Base-by-base conservation (phyloP, 2,329 filamentous ascomycete species). In the Metarhizium brunneum region DNA sequence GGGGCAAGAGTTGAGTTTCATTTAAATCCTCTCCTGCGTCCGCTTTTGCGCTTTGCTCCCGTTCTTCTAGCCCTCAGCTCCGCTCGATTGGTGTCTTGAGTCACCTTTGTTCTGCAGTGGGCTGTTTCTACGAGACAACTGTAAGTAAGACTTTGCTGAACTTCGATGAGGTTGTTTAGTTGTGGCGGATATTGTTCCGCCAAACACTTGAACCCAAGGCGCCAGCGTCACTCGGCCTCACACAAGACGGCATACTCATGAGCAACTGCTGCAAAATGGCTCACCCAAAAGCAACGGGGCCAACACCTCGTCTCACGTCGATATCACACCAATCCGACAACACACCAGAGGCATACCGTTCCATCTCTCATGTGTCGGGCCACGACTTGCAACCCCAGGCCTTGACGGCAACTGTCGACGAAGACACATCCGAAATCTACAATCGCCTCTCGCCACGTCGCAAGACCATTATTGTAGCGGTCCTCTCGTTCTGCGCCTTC, bases 401-500 rank as follows among this genome's bases (percentile, higher is more conserved):
- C 20, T 68, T 53, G 52, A 48, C 35, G 16, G 54, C 56, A n/a
- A 66, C 68, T 43, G 54, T 55, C 7, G 68, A 70, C 52, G 63
- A 54, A 3, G 69, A 63, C 13, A 20, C 51, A n/a, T 80, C 84
- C 62, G 75, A 76, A 53, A 68, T 82, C n/a, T 92, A 91, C 72
- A 78, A 85, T 62, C 78, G 78, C 18, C 78, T 91, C 58, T 78
- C 84, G 0, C 69, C 71, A 3, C 71, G 73, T 16, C 80, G 84
- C 45, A 94, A 92, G 69, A 66, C 77, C 2, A 64, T 83, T 58
- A 87, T 92, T 53, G 85, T 90, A 16, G 73, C 75, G 10, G 78
- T 91, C 6, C 71, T 92, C 53, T 85, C 87, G 0, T 88, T 86
- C 65, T 90, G 87, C 70, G 83, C 85, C 30, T 90, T 92, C 60